These are phyloP conservation scores for Septoria linicola DNA, from an alignment of 2,329 filamentous ascomycete species.

Conservation along the genomic window DNA sequence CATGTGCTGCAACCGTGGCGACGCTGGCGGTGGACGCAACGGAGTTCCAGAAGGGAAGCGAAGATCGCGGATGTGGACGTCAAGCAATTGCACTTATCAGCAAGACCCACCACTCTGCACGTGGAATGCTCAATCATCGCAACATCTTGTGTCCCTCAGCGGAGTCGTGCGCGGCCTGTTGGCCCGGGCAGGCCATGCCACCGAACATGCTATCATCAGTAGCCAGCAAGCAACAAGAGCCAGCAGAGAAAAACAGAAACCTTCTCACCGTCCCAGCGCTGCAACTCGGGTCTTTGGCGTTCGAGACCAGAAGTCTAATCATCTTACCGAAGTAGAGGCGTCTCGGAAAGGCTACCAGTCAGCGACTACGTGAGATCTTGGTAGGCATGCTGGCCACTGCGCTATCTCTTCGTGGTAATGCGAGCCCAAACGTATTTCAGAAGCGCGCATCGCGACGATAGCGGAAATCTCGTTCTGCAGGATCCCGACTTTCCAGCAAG, in stretches of 20 bases:
- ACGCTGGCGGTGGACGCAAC: neutral
- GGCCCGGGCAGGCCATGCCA: neutral
- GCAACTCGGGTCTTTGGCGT: slow-evolving; percentile 5
- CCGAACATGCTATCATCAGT: neutral
- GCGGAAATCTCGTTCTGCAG: neutral
- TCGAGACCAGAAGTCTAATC: slow-evolving; percentile 19
- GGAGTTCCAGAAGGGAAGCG: slow-evolving; percentile 6
- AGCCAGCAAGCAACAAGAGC: neutral
- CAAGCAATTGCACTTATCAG: slow-evolving; percentile 11
- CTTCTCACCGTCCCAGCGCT: neutral
- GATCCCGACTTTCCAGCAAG: too few relatives aligned
- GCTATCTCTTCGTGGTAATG: neutral
- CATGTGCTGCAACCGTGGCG: neutral
- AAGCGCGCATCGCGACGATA: neutral
- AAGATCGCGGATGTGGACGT: neutral
- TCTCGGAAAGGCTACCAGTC: neutral
- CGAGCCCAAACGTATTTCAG: neutral
- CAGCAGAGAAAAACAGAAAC: neutral
- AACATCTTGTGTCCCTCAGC: neutral
- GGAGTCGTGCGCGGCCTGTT: neutral
- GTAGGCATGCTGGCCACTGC: slow-evolving; percentile 6
- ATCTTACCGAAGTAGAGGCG: slow-evolving; percentile 19
- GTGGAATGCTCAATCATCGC: neutral
- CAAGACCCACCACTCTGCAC: slow-evolving; percentile 3
- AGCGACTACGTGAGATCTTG: neutral